Conservation (phyloP, 1,284 basidiomycete species). For the Cryptococcus sp. region DNA sequence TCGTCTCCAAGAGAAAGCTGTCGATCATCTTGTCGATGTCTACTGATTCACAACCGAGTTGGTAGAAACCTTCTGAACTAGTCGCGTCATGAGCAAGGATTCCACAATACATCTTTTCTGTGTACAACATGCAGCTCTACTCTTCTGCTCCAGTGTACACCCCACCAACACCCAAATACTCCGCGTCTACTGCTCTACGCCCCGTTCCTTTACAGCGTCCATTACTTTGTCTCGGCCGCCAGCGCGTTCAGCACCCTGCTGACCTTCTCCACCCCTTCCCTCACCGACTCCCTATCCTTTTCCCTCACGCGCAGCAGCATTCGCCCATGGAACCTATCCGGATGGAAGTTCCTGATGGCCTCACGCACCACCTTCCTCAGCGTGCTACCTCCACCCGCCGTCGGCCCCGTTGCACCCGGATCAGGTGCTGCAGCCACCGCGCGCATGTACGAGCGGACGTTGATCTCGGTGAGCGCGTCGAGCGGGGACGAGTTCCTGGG, state of each 20-base stretch:
- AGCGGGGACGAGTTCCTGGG: not conserved
- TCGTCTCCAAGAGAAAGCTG: not conserved
- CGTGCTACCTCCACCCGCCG: conserved; percentile 50
- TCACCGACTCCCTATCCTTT: conserved; percentile 58
- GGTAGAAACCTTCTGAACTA: too few species aligned
- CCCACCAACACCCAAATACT: too few species aligned
- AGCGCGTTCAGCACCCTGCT: conserved; percentile 60
- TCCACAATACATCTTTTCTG: too few species aligned
- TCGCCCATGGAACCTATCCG: conserved; percentile 66
- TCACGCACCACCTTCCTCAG: conserved; percentile 59
- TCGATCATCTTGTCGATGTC: too few species aligned
- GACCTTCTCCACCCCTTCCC: conserved; percentile 60
- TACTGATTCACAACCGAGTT: too few species aligned
- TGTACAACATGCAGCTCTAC: too few species aligned
- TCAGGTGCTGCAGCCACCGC: conserved; percentile 52
- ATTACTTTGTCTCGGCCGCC: not conserved
- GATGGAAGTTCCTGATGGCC: conserved; percentile 67
- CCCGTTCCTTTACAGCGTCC: not conserved
- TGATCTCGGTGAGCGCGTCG: conserved; percentile 57
- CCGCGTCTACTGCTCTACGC: too few species aligned
- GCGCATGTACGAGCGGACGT: conserved; percentile 57
- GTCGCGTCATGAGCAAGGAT: too few species aligned
- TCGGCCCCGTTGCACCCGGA: conserved; percentile 50
- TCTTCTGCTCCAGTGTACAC: too few species aligned
- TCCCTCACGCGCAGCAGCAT: conserved; percentile 57